A percentile compares a stretch with the other conserved stretches of the same genome.
These are phyloP conservation scores for Tulasnella sp. DNA, from an alignment of 768 basidiomycete genomes.

Conservation along the genomic window DNA sequence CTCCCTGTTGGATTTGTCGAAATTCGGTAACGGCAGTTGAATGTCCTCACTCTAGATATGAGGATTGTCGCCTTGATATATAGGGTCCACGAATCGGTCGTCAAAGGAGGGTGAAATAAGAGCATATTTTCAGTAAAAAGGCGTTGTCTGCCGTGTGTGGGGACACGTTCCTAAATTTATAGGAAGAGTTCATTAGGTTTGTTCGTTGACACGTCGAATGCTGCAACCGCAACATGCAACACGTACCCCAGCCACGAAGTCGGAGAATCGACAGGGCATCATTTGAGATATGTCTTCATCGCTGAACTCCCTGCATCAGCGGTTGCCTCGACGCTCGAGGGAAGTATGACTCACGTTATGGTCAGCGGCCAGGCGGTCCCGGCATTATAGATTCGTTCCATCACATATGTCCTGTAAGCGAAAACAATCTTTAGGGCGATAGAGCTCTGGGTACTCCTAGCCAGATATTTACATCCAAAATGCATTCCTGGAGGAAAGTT, in stretches of 20 bases:
- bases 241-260: slow-evolving; percentile 6
- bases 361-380: background rate
- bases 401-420: background rate
- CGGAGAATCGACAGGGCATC: slow-evolving; percentile 14
- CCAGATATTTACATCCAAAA: background rate
- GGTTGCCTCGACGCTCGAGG: background rate
- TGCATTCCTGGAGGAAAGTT: background rate
- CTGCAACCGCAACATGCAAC: background rate
- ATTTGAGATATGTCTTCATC: slow-evolving; percentile 9
- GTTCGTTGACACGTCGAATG: background rate
- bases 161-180: background rate
- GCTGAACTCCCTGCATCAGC: background rate
- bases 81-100: slow-evolving; percentile 62
- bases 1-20: background rate
- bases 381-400: background rate
- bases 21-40: slow-evolving; percentile 14
- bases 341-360: background rate
- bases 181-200: background rate
- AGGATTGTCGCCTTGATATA: slow-evolving; percentile 64
- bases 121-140: slow-evolving; percentile 54
- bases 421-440: background rate
- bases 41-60: slow-evolving; percentile 36
- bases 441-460: background rate
- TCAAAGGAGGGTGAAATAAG: slow-evolving; percentile 49
- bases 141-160: slow-evolving; percentile 45